A percentile compares a stretch with the other conserved stretches of the same genome.
Evolutionary conservation across 768 basidiomycete species (phyloP).

Genomic region (Pulveroboletus ravenelii): DNA sequence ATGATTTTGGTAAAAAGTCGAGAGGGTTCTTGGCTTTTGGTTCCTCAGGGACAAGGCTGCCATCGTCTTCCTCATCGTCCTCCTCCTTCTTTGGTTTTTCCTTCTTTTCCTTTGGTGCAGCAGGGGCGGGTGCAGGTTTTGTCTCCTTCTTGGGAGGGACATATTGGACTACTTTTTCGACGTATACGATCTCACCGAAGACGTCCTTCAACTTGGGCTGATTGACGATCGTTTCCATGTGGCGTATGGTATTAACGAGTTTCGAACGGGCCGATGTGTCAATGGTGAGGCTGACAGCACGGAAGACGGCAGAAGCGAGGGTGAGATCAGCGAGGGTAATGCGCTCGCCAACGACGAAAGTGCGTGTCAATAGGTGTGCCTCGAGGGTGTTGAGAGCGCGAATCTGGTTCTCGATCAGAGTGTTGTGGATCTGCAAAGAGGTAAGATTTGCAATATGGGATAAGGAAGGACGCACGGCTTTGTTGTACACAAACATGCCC

Average conservation of each 20-base stretch:
- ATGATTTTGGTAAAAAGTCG: slow-evolving; percentile 83
- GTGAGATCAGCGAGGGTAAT: slow-evolving; percentile 89
- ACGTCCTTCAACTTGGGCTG: slow-evolving; percentile 70
- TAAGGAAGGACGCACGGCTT: slow-evolving; percentile 53
- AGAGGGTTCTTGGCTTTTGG: slow-evolving; percentile 95
- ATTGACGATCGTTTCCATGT: slow-evolving; percentile 82
- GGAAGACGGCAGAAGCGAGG: slow-evolving; percentile 56
- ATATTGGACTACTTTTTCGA: slow-evolving; percentile 69
- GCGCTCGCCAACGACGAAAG: slow-evolving; percentile 91
- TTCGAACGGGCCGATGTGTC: slow-evolving; percentile 65
- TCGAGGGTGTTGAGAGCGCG: slow-evolving; percentile 67
- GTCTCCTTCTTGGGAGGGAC: slow-evolving; percentile 71
- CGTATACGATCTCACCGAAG: slow-evolving; percentile 55
- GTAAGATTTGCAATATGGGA: background rate
- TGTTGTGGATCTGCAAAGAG: slow-evolving; percentile 50
- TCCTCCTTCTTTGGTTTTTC: slow-evolving; percentile 53
- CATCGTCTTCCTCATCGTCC: slow-evolving; percentile 74
- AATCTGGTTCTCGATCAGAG: slow-evolving; percentile 47
- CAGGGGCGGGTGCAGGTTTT: slow-evolving; percentile 39
- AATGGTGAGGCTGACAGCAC: slow-evolving; percentile 50
- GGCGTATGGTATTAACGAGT: slow-evolving; percentile 75
- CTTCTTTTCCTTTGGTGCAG: slow-evolving; percentile 49
- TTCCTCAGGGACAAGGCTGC: slow-evolving; percentile 65
- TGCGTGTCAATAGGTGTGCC: slow-evolving; percentile 66
- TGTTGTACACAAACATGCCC: slow-evolving; percentile 69